Conservation (phyloP, 2,329 filamentous ascomycete species). For the Aspergillus puulaauensis region DNA sequence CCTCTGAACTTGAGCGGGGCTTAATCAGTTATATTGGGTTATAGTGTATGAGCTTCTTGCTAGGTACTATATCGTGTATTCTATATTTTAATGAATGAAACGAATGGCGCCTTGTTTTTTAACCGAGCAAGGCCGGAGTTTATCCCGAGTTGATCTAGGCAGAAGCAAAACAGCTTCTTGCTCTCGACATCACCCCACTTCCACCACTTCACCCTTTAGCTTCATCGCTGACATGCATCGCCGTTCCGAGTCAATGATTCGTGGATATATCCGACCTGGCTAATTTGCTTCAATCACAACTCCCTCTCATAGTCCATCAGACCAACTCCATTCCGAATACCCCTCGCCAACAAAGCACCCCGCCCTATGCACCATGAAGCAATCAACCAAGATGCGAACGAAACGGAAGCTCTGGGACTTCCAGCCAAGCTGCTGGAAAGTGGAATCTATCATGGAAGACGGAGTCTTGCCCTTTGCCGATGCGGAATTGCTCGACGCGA, state of each 20-base stretch:
- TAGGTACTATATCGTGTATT: not conserved
- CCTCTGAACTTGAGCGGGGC: slow-evolving; percentile 21
- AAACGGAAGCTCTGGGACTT: not conserved
- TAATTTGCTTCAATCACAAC: slow-evolving; percentile 11
- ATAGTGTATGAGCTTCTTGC: not conserved
- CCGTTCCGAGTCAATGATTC: not conserved
- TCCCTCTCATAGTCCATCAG: not conserved
- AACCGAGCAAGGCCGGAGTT: not conserved
- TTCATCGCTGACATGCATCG: not conserved
- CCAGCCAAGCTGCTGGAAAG: not conserved
- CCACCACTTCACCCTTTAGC: not conserved
- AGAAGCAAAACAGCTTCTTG: not conserved
- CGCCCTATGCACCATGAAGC: not conserved
- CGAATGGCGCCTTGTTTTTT: not conserved
- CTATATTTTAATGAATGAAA: not conserved
- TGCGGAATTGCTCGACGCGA: not conserved
- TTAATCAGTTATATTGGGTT: not conserved
- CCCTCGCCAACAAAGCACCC: not conserved
- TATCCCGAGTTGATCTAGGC: not conserved
- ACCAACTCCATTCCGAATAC: not conserved
- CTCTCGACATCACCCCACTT: not conserved
- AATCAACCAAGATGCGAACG: not conserved
- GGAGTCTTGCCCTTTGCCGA: slow-evolving; percentile 12
- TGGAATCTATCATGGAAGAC: slow-evolving; percentile 2
- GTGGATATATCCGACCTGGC: slow-evolving; percentile 1